Evolutionary conservation across 352 stramenopile genomes (phyloP).

Genomic region (Chrysophaeum taylorii): DNA sequence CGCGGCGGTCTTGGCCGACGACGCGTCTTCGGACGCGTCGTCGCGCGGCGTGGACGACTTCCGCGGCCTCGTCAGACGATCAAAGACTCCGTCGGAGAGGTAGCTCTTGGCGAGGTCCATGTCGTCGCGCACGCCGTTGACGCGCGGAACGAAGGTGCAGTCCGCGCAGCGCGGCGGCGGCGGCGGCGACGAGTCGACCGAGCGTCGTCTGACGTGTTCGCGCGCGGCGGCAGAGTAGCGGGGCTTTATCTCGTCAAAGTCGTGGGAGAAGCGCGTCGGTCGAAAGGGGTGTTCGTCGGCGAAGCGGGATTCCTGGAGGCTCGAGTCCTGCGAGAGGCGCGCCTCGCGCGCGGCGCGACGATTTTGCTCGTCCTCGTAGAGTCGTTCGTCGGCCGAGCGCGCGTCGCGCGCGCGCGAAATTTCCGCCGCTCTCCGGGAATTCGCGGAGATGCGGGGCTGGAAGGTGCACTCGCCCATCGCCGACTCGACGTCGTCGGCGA

Average conservation of each 20-base stretch:
- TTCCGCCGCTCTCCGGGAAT: slow-evolving; percentile 17
- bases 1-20: not conserved
- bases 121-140: slow-evolving; percentile 21
- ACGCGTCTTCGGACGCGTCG: not conserved
- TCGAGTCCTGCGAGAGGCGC: not conserved
- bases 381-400: not conserved
- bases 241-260: too few relatives aligned
- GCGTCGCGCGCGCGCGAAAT: slow-evolving; percentile 4
- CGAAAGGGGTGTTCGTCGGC: not conserved
- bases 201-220: too few relatives aligned
- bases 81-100: slow-evolving; percentile 23
- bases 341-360: not conserved
- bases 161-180: slow-evolving; percentile 14
- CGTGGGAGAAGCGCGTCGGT: too few relatives aligned
- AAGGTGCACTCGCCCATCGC: slow-evolving; percentile 31
- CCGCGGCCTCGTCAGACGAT: slow-evolving; percentile 18
- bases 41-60: slow-evolving; percentile 8
- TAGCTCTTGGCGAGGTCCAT: slow-evolving; percentile 26
- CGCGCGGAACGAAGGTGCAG: slow-evolving; percentile 22
- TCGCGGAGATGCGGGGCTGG: slow-evolving; percentile 17
- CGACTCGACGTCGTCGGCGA: slow-evolving; percentile 8
- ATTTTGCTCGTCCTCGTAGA: not conserved
- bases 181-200: too few relatives aligned
- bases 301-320: slow-evolving; percentile 9
- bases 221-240: too few relatives aligned